Percentiles rank a stretch among this genome's conserved stretches.
Evolutionary conservation across 208 protist genomes (phyloP).

Genomic region (Porcisia hertigi): DNA sequence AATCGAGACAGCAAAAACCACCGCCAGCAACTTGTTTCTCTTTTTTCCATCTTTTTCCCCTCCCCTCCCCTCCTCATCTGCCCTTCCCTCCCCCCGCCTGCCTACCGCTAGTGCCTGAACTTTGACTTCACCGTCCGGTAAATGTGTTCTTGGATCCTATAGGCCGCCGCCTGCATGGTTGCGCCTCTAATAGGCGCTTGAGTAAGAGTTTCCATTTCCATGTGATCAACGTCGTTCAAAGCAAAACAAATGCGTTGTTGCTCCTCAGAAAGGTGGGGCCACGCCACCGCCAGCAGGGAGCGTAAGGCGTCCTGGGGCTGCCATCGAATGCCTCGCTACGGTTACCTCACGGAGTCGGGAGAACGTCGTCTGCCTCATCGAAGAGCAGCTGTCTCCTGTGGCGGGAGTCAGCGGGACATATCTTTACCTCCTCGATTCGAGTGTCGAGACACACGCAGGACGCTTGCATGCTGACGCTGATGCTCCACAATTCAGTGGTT

Average conservation of each 20-base stretch:
- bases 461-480: not conserved
- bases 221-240: constrained; percentile 10
- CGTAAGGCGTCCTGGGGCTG: not conserved
- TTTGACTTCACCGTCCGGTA: not conserved
- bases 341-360: constrained; percentile 28
- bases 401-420: not conserved
- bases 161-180: not conserved
- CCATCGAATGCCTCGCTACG: constrained; percentile 7
- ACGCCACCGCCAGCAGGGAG: not conserved
- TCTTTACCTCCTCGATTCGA: constrained; percentile 2
- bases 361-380: constrained; percentile 21
- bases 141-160: no score
- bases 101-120: not conserved
- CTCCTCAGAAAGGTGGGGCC: constrained; percentile 2
- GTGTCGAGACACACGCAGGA: no score
- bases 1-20: constrained; percentile 2
- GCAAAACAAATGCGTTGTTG: constrained; percentile 12
- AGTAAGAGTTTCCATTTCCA: not conserved
- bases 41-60: not conserved
- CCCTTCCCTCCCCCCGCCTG: no score
- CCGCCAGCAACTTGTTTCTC: constrained; percentile 5
- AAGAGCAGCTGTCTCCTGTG: constrained; percentile 28
- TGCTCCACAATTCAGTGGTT: not conserved
- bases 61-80: not conserved
- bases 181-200: not conserved